Evolutionary conservation across 2,329 filamentous ascomycete genomes (phyloP), one percentile per base, ranked within the genome.

Genomic region (Ceratocystiopsis brevicomis): DNA sequence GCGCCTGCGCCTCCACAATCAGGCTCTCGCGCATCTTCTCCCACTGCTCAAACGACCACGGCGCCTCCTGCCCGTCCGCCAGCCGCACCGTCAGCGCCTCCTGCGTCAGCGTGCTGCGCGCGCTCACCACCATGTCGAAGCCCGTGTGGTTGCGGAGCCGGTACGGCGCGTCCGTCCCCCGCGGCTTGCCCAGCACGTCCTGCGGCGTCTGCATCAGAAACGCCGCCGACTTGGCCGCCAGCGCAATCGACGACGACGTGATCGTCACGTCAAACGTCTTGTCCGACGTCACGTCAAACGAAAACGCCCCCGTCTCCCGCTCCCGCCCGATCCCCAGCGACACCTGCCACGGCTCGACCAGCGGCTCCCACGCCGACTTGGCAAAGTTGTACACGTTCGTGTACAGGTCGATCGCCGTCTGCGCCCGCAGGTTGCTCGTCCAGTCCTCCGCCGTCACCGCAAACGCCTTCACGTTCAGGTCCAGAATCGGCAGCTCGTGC

Each of bases 301-400:
- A 81, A 47, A 95, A 64, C 42, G 81, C 68, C 35, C 88, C 82
- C 0, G 79, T 82, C 37, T 74, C 71, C 21, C 76, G 69, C 45
- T 90, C 78, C 52, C 79, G 87, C 1, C 82, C 77, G 57, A 96
- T 75, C 49, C 92, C 84, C 51, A 98, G 76, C 2, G 86, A 86
- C n/a, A 96, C 68, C 51, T 88, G 78, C 90, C 90, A 98, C 9
- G 92, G 92, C 57, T 98, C 90, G 21, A 98, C 76, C 33, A 98
- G 63, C 3, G 90, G 90, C 58, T 98, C 90, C 90, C 90, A 98
- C 4, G 86, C 85, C 0, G 90, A 98, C 59, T 98, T 98, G 14
- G 90, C 90, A 61, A 98, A 98, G 60, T 98, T 98, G 67, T 94
- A 98, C 21, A 98, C 80, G 54, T 96, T 98, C 53, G 92, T 74